Evolutionary conservation across 2,329 filamentous ascomycete genomes (phyloP).

Genomic region (Pseudogymnoascus sp.): DNA sequence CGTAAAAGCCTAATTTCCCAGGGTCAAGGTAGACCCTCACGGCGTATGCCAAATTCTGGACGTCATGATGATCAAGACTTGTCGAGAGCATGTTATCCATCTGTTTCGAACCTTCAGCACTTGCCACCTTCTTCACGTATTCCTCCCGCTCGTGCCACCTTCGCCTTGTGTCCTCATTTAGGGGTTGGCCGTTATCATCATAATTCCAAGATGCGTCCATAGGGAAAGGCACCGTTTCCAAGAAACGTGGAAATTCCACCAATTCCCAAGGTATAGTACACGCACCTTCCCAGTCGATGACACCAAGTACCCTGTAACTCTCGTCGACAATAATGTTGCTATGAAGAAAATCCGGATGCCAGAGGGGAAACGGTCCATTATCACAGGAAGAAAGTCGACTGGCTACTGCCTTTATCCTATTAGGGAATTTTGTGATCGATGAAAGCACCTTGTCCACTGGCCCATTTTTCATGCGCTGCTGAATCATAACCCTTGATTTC

Average conservation of each 20-base stretch:
- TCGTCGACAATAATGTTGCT: slow-evolving; percentile 28
- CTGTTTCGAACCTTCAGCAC: background rate
- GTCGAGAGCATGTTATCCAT: background rate
- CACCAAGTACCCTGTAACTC: slow-evolving; percentile 18
- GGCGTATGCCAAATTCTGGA: background rate
- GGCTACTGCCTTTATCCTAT: slow-evolving; percentile 8
- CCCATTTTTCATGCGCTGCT: slow-evolving; percentile 14
- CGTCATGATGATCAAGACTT: background rate
- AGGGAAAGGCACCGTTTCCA: slow-evolving; percentile 5
- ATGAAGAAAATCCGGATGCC: slow-evolving; percentile 26
- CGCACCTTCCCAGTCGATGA: slow-evolving; percentile 29
- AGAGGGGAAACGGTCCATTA: slow-evolving; percentile 27
- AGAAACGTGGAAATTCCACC: slow-evolving; percentile 8
- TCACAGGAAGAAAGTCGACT: slow-evolving; percentile 11
- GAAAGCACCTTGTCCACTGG: slow-evolving; percentile 16
- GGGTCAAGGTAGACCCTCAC: background rate
- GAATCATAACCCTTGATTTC: background rate
- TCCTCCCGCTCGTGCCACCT: background rate
- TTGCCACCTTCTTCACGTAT: background rate
- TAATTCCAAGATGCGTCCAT: slow-evolving; percentile 13
- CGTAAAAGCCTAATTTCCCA: background rate
- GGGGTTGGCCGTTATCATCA: background rate
- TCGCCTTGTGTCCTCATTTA: background rate
- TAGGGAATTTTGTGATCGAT: slow-evolving; percentile 14
- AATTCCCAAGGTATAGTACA: slow-evolving; percentile 11